Evolutionary conservation across 352 stramenopile species (phyloP).

Genomic region (Hyaloperonospora arabidopsidis): DNA sequence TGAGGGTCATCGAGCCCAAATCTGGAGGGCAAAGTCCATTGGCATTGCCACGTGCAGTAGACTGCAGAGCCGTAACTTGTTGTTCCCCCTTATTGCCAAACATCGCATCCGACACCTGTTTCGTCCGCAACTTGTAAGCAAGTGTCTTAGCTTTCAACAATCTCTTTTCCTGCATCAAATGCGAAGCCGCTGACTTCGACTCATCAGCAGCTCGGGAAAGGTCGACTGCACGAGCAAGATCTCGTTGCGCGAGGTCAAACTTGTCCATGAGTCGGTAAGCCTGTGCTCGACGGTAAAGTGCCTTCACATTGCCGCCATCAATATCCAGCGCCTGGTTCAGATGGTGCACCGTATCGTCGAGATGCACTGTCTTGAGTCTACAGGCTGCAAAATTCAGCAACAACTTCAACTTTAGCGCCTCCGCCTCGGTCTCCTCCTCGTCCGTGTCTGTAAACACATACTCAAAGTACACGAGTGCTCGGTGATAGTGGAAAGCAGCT

Average conservation of each 20-base stretch:
- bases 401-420: conserved; percentile 47
- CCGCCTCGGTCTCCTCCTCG: conserved; percentile 37
- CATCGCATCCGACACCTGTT: conserved; percentile 67
- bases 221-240: conserved; percentile 38
- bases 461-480: conserved; percentile 80
- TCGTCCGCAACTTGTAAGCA: conserved; percentile 61
- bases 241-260: conserved; percentile 47
- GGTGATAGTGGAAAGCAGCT: conserved; percentile 76
- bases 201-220: conserved; percentile 9
- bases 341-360: conserved; percentile 69
- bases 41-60: not conserved
- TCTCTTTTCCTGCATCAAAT: conserved; percentile 48
- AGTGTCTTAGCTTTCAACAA: conserved; percentile 59
- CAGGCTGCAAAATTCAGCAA: conserved; percentile 73
- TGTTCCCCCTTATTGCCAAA: conserved; percentile 35
- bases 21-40: conserved; percentile 14
- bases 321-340: conserved; percentile 49
- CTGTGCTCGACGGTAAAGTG: conserved; percentile 60
- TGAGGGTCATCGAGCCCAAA: conserved; percentile 22
- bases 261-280: conserved; percentile 58
- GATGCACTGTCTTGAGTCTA: conserved; percentile 60
- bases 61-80: not conserved
- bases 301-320: conserved; percentile 50
- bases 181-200: conserved; percentile 18
- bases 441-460: conserved; percentile 76